Percentiles rank a stretch among this genome's conserved stretches.
Evolutionary conservation across 306 rosid genomes (phyloP).

Genomic region (Dalbergia cultrata): DNA sequence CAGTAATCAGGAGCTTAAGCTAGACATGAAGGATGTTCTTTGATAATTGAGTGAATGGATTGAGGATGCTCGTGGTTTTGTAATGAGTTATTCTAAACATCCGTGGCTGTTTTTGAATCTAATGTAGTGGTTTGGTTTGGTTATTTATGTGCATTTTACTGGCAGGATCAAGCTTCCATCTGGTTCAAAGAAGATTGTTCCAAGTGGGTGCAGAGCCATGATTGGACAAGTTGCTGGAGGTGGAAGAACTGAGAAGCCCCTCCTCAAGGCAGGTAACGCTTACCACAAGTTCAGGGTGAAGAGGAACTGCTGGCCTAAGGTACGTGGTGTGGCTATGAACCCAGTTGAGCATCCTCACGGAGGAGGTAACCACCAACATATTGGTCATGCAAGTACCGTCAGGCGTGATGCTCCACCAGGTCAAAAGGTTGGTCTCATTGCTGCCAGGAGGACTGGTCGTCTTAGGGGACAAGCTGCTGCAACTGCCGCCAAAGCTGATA

Average conservation of each 20-base stretch:
- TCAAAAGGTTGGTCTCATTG: conserved; percentile 89
- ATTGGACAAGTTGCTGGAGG: conserved; percentile 93
- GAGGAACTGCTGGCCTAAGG: conserved; percentile 95
- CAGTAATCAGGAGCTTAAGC: neutral
- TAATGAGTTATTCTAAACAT: no score
- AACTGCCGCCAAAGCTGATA: conserved; percentile 72
- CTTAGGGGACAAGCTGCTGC: conserved; percentile 90
- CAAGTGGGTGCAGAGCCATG: conserved; percentile 86
- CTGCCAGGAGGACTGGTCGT: conserved; percentile 84
- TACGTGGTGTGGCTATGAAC: conserved; percentile 95
- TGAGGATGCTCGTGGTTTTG: neutral
- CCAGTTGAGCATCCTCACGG: conserved; percentile 97
- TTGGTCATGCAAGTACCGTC: conserved; percentile 84
- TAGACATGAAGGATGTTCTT: neutral
- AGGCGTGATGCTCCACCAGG: conserved; percentile 88
- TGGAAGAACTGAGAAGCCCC: conserved; percentile 86
- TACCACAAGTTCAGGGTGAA: conserved; percentile 83
- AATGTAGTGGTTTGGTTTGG: neutral
- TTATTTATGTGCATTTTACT: neutral
- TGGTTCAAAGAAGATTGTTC: conserved; percentile 79
- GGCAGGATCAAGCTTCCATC: conserved; percentile 84
- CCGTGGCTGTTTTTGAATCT: neutral
- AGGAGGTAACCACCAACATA: conserved; percentile 94
- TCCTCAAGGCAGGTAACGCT: conserved; percentile 84
- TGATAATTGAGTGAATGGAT: neutral